These are phyloP conservation scores for Artemisia tridentata DNA, from an alignment of 129 eudicot species.

Conservation along the genomic window DNA sequence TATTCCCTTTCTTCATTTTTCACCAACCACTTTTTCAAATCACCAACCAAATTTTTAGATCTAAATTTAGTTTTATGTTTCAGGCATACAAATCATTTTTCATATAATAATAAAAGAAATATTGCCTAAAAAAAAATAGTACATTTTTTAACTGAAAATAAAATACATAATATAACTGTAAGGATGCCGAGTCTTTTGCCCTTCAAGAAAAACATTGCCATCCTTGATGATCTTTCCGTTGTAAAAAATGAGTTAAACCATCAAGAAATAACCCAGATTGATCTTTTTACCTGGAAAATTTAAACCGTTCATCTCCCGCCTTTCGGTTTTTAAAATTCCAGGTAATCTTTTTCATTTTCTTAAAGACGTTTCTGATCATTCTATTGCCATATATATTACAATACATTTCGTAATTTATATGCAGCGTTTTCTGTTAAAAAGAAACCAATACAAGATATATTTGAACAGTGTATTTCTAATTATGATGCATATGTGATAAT, in stretches of 20 bases:
- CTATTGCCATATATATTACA: constrained; percentile 10
- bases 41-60: too few species aligned
- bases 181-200: too few species aligned
- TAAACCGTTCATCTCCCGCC: constrained; percentile 15
- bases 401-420: constrained; percentile 8
- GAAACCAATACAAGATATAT: constrained; percentile 4
- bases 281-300: constrained; percentile 2
- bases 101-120: too few species aligned
- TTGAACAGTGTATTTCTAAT: constrained; percentile 17
- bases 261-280: constrained; percentile 20
- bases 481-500: not conserved
- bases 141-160: too few species aligned
- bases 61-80: too few species aligned
- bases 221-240: not conserved
- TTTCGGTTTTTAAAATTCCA: constrained; percentile 9
- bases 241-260: constrained; percentile 5
- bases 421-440: not conserved
- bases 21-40: too few species aligned
- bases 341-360: constrained; percentile 16
- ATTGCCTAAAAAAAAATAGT: too few species aligned
- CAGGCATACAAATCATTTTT: too few species aligned
- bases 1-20: too few species aligned
- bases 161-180: not conserved
- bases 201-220: not conserved
- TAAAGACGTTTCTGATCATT: constrained; percentile 6